Conservation (phyloP, 1,284 basidiomycete species). For the Cystobasidium sp. region DNA sequence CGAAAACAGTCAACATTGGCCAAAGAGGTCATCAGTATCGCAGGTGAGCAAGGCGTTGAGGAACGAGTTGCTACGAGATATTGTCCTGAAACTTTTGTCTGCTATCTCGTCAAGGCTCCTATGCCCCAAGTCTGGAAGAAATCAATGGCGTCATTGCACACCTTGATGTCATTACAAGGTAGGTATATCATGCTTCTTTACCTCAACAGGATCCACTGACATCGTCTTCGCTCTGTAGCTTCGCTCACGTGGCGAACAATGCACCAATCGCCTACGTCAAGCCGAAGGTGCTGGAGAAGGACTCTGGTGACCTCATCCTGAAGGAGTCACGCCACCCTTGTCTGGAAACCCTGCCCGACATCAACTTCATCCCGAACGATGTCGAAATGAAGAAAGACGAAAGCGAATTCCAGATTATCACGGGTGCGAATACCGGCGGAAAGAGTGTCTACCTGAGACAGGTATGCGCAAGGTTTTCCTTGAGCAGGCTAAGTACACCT, state of each 20-base stretch:
- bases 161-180: conserved; percentile 89
- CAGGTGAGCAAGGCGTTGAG: conserved; percentile 63
- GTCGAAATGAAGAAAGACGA: conserved; percentile 81
- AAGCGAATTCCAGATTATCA: conserved; percentile 44
- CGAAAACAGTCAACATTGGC: conserved; percentile 81
- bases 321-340: conserved; percentile 91
- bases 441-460: conserved; percentile 87
- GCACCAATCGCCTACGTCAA: conserved; percentile 87
- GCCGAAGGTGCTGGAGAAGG: conserved; percentile 73
- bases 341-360: conserved; percentile 92
- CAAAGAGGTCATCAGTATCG: conserved; percentile 90
- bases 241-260: conserved; percentile 85
- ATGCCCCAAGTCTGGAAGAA: conserved; percentile 86
- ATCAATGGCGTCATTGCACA: conserved; percentile 86
- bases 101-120: conserved; percentile 60
- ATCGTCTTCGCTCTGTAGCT: conserved; percentile 60
- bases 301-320: conserved; percentile 76
- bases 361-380: conserved; percentile 95
- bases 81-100: background rate
- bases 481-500: background rate
- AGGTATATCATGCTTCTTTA: conserved; percentile 44
- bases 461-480: conserved; percentile 54
- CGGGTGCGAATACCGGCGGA: conserved; percentile 79
- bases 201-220: background rate
- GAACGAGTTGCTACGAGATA: background rate